These are phyloP conservation scores for Candida parachauliodes DNA, from an alignment of 805 yeast species.

Conservation along the genomic window DNA sequence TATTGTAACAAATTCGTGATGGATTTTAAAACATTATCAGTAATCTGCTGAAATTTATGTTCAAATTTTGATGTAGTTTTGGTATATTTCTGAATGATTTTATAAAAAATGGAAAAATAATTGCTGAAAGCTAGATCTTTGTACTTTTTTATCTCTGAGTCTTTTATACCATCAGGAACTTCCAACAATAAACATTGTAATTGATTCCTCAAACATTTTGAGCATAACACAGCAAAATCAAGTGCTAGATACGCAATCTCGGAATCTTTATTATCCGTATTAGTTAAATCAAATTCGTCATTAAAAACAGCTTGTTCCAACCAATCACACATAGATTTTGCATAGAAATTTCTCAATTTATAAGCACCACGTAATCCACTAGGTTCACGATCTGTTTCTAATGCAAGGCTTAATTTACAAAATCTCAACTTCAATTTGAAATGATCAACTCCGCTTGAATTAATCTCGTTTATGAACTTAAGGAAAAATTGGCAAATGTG, in stretches of 20 bases:
- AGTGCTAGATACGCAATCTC: conserved; percentile 48
- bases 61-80: conserved; percentile 24
- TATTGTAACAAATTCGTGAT: conserved; percentile 67
- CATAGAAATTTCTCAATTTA: conserved; percentile 44
- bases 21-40: conserved; percentile 61
- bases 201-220: conserved; percentile 53
- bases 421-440: conserved; percentile 42
- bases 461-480: conserved; percentile 25
- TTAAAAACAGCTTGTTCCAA: conserved; percentile 47
- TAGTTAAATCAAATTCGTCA: conserved; percentile 10
- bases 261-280: conserved; percentile 20
- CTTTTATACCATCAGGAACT: conserved; percentile 52
- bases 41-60: conserved; percentile 55
- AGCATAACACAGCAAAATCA: conserved; percentile 64
- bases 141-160: conserved; percentile 49
- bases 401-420: conserved; percentile 33
- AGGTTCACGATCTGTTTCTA: conserved; percentile 30
- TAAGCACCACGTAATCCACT: conserved; percentile 44
- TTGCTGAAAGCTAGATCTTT: conserved; percentile 64
- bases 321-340: conserved; percentile 50
- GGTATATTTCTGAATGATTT: conserved; percentile 47
- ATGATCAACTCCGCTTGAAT: conserved; percentile 20
- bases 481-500: conserved; percentile 24
- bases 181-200: conserved; percentile 58
- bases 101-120: conserved; percentile 60